These are phyloP conservation scores for Pythium aquatile DNA, from an alignment of 352 stramenopile genomes.

Conservation along the genomic window DNA sequence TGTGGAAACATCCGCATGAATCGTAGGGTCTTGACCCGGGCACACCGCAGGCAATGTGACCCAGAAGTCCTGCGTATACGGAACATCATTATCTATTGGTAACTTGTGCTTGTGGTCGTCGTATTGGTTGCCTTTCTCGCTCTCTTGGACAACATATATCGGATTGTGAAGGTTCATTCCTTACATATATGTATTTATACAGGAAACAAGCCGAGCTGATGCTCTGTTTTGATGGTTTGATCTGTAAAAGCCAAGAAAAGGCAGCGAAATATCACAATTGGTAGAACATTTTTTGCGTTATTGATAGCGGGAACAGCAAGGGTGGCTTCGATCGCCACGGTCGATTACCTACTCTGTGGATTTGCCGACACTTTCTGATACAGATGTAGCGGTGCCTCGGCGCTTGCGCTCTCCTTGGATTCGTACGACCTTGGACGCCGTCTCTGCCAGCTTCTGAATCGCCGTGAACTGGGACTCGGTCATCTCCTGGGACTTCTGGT, in stretches of 20 bases:
- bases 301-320: neutral
- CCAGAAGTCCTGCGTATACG: neutral
- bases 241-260: too few relatives aligned
- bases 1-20: neutral
- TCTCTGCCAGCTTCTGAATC: slow-evolving; percentile 31
- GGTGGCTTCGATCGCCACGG: slow-evolving; percentile 1
- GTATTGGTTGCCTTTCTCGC: too few relatives aligned
- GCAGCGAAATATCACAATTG: too few relatives aligned
- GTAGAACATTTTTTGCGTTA: too few relatives aligned
- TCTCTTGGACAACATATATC: too few relatives aligned
- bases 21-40: neutral
- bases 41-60: neutral
- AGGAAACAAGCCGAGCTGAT: too few relatives aligned
- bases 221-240: too few relatives aligned
- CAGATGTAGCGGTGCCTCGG: neutral
- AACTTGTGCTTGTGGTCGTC: too few relatives aligned
- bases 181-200: too few relatives aligned
- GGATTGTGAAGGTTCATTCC: too few relatives aligned
- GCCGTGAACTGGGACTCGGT: slow-evolving; percentile 25
- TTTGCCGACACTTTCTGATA: neutral
- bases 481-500: slow-evolving; percentile 23
- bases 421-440: slow-evolving; percentile 50
- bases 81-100: too few relatives aligned
- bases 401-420: slow-evolving; percentile 7
- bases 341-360: neutral